Percentiles rank a stretch among this genome's conserved stretches.
phyloP scores from a whole-genome alignment of 1,284 basidiomycete genomes.

The Phylloporus sp. region DNA sequence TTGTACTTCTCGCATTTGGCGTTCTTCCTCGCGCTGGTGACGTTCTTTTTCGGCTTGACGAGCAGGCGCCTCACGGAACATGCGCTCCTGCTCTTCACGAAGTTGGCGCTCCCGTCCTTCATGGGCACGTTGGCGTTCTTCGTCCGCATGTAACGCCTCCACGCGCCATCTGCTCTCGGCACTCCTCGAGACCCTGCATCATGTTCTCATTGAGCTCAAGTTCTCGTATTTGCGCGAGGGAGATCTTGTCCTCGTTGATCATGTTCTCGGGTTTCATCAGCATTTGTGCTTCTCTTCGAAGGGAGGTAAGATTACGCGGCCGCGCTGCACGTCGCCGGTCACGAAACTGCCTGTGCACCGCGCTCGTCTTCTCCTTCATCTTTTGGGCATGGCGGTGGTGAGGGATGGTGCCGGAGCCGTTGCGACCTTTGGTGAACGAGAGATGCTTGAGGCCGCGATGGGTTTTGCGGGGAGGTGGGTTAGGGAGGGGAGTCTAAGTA shows the following conservation, averaged over 20 bases:
- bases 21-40: constrained; percentile 10
- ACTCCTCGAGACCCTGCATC: constrained; percentile 26
- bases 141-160: constrained; percentile 26
- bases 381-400: constrained; percentile 9
- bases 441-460: constrained; percentile 27
- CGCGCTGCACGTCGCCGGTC: constrained; percentile 4
- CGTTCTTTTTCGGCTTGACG: constrained; percentile 17
- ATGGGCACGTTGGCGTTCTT: constrained; percentile 25
- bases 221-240: constrained; percentile 32
- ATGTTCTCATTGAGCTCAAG: constrained; percentile 26
- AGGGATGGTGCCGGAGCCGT: constrained; percentile 2
- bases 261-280: constrained; percentile 26
- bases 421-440: constrained; percentile 16
- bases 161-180: constrained; percentile 28
- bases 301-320: constrained; percentile 9
- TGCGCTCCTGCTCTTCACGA: constrained; percentile 32
- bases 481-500: not conserved
- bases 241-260: constrained; percentile 31
- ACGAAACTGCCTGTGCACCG: constrained; percentile 1
- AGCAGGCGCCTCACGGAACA: constrained; percentile 16
- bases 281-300: constrained; percentile 20
- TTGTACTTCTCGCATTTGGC: no score
- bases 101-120: constrained; percentile 31
- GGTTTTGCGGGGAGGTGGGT: constrained; percentile 11
- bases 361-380: constrained; percentile 14